Conservation (phyloP, 1,284 basidiomycete genomes). For the Boletus calvinii region DNA sequence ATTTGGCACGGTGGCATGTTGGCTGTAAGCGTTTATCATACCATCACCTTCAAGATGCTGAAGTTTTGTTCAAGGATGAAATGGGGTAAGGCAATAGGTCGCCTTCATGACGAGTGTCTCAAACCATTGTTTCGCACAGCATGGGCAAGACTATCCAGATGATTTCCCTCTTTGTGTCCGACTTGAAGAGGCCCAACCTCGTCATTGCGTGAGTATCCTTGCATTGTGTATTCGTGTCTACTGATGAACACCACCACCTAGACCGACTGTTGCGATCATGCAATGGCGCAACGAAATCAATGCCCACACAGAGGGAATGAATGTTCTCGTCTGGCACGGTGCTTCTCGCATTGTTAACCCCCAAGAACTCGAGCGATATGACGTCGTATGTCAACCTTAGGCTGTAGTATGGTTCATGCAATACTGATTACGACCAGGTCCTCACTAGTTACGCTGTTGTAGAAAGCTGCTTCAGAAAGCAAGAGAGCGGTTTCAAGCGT, state of each 20-base stretch:
- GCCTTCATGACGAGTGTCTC: conserved; percentile 2
- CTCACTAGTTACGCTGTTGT: conserved; percentile 83
- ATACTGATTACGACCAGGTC: conserved; percentile 39
- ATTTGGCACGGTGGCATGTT: conserved; percentile 92
- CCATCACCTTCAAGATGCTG: background rate
- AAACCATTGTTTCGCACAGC: conserved; percentile 40
- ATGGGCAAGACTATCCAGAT: conserved; percentile 99
- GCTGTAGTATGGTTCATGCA: background rate
- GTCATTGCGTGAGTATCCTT: conserved; percentile 75
- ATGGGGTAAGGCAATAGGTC: conserved; percentile 65
- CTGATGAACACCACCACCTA: conserved; percentile 28
- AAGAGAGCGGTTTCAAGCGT: conserved; percentile 89
- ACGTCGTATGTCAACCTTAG: conserved; percentile 65
- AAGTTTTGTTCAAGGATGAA: conserved; percentile 61
- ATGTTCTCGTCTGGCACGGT: conserved; percentile 93
- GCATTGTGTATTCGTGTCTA: background rate
- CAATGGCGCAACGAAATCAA: conserved; percentile 98
- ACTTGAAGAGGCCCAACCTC: conserved; percentile 79
- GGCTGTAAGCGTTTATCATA: conserved; percentile 56
- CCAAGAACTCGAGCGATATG: conserved; percentile 76
- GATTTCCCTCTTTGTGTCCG: conserved; percentile 85
- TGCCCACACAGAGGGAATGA: conserved; percentile 74
- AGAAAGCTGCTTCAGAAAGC: conserved; percentile 92
- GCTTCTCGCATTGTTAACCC: conserved; percentile 60
- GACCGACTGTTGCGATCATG: conserved; percentile 95